phyloP scores from a whole-genome alignment of 1,284 basidiomycete genomes.

The Fomitopsis betulina region DNA sequence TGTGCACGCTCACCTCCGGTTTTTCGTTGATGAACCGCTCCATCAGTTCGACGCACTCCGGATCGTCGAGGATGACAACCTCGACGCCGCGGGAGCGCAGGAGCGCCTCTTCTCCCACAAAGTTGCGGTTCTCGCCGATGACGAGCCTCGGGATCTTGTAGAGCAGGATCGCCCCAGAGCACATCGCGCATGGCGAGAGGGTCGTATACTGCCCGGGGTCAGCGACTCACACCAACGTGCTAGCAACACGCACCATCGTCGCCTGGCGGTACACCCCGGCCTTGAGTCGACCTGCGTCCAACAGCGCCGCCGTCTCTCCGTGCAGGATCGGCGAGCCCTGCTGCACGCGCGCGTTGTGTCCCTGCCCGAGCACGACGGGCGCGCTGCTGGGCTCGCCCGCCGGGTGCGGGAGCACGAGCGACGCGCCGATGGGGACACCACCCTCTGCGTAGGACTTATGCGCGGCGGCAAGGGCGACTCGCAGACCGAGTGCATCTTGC shows the following conservation, averaged over 20 bases:
- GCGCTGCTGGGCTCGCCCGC: constrained; percentile 3
- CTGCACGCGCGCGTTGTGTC: constrained; percentile 53
- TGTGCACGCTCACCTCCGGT: constrained; percentile 38
- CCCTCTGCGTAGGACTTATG: constrained; percentile 40
- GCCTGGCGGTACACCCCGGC: constrained; percentile 39
- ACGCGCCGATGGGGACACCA: constrained; percentile 57
- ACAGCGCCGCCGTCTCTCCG: constrained; percentile 50
- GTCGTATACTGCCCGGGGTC: constrained; percentile 38
- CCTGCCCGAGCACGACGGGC: constrained; percentile 37
- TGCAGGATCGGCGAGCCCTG: constrained; percentile 49
- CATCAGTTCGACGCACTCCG: constrained; percentile 29
- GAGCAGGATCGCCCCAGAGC: constrained; percentile 53
- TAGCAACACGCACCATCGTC: constrained; percentile 38
- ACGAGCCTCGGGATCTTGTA: constrained; percentile 60
- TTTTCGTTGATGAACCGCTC: constrained; percentile 15
- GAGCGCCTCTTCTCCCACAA: constrained; percentile 45
- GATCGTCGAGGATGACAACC: constrained; percentile 43
- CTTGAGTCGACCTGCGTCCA: constrained; percentile 43
- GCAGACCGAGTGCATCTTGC: constrained; percentile 17
- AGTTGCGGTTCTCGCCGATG: constrained; percentile 53
- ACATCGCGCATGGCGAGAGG: constrained; percentile 54
- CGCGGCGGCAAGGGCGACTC: constrained; percentile 39
- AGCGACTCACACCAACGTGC: not conserved
- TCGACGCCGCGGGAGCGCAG: constrained; percentile 47
- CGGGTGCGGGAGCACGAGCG: constrained; percentile 32